These are phyloP conservation scores for Fusarium heterosporum DNA, from an alignment of 2,329 filamentous ascomycete species.

Conservation along the genomic window DNA sequence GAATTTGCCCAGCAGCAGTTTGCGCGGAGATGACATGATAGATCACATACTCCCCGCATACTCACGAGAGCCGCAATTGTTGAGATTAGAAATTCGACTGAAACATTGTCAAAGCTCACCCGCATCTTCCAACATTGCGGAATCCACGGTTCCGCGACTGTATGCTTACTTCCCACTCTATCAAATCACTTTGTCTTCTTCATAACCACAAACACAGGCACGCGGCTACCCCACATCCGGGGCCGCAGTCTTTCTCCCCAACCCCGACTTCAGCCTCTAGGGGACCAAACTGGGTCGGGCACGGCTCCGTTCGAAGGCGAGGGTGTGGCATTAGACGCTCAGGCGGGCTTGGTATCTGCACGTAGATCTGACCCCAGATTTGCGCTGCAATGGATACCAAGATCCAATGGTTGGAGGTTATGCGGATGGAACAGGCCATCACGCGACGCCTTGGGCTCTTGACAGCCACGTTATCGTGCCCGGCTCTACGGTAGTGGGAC, in stretches of 20 bases:
- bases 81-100: slow-evolving; percentile 33
- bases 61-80: slow-evolving; percentile 39
- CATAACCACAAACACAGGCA: slow-evolving; percentile 9
- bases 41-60: slow-evolving; percentile 29
- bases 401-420: slow-evolving; percentile 10
- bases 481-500: slow-evolving; percentile 8
- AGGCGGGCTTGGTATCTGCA: slow-evolving; percentile 14
- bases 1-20: slow-evolving; percentile 8
- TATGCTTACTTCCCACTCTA: slow-evolving; percentile 38
- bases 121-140: slow-evolving; percentile 8
- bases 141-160: slow-evolving; percentile 36
- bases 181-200: slow-evolving; percentile 29
- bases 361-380: slow-evolving; percentile 40
- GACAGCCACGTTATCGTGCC: slow-evolving; percentile 11
- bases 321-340: slow-evolving; percentile 30
- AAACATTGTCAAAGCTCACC: slow-evolving; percentile 13
- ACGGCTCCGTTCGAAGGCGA: slow-evolving; percentile 25
- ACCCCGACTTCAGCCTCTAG: slow-evolving; percentile 21
- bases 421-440: slow-evolving; percentile 10
- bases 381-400: slow-evolving; percentile 12
- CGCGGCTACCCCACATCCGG: slow-evolving; percentile 40
- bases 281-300: slow-evolving; percentile 26
- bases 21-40: slow-evolving; percentile 23
- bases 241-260: slow-evolving; percentile 39
- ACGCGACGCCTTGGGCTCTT: slow-evolving; percentile 8